Percentiles rank a stretch among this genome's conserved stretches.
These are phyloP conservation scores for Aspergillus sp. DNA, from an alignment of 2,329 filamentous ascomycete genomes.

Conservation along the genomic window DNA sequence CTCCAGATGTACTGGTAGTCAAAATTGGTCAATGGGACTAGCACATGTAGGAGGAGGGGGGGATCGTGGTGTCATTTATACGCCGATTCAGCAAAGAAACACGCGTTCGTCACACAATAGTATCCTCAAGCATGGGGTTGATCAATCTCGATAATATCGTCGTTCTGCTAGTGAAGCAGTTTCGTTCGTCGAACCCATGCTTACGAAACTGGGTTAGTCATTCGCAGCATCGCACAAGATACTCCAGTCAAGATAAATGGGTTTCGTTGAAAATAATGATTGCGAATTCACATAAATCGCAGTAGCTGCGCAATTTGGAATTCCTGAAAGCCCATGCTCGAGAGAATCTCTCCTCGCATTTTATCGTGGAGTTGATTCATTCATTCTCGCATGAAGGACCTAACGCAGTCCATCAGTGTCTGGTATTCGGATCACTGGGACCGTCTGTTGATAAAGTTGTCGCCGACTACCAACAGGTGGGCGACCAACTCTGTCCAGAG, in stretches of 20 bases:
- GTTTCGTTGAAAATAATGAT: slow-evolving; percentile 36
- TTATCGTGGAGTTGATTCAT: slow-evolving; percentile 31
- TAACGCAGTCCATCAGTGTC: slow-evolving; percentile 34
- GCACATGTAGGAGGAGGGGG: no score
- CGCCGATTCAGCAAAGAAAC: no score
- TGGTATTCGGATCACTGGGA: slow-evolving; percentile 35
- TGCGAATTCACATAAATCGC: slow-evolving; percentile 21
- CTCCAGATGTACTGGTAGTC: no score
- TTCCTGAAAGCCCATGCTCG: slow-evolving; percentile 10
- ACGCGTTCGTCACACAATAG: no score
- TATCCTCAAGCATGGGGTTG: no score
- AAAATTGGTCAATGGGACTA: no score
- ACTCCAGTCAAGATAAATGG: slow-evolving; percentile 18
- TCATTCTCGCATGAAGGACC: slow-evolving; percentile 30
- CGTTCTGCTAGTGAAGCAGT: no score
- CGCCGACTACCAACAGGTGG: slow-evolving; percentile 15
- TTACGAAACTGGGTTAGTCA: no score
- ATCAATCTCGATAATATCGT: no score
- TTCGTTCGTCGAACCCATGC: no score
- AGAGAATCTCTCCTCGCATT: slow-evolving; percentile 17
- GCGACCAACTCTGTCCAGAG: slow-evolving; percentile 21
- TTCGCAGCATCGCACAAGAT: slow-evolving; percentile 13
- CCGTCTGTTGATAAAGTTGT: slow-evolving; percentile 27
- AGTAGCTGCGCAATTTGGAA: slow-evolving; percentile 21
- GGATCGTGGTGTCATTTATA: no score